Conservation (phyloP, 257 asterid species). For the Solanum lycopersicoides region DNA sequence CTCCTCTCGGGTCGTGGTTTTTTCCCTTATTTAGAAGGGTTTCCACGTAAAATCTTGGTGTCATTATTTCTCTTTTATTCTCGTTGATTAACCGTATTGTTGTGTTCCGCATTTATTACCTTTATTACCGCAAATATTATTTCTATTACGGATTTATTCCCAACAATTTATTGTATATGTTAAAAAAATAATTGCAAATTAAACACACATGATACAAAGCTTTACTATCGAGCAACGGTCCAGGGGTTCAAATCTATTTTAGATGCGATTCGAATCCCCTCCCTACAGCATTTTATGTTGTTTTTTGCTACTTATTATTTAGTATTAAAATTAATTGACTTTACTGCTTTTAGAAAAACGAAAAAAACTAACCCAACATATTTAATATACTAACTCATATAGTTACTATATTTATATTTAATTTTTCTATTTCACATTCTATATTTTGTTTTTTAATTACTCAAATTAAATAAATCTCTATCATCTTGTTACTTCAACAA, state of each 20-base stretch:
- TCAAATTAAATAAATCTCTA: not conserved
- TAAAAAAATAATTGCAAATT: not conserved
- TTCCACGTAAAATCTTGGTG: too few relatives aligned
- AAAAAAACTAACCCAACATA: not conserved
- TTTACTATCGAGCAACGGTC: not conserved
- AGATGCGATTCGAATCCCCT: not conserved
- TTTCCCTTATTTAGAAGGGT: too few relatives aligned
- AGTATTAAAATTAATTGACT: not conserved
- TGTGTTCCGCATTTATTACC: too few relatives aligned
- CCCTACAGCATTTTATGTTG: not conserved
- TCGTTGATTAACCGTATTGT: too few relatives aligned
- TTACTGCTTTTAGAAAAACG: not conserved
- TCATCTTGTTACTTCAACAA: not conserved
- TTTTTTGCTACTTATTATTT: not conserved
- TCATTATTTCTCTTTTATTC: too few relatives aligned
- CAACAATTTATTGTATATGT: too few relatives aligned
- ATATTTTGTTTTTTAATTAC: not conserved
- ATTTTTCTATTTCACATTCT: not conserved
- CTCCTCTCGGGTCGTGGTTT: too few relatives aligned
- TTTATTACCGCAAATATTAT: too few relatives aligned
- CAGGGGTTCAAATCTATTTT: not conserved
- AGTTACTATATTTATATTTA: not conserved
- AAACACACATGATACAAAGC: not conserved
- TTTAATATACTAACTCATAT: not conserved
- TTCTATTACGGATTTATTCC: too few relatives aligned